These are phyloP conservation scores for Pyrenochaeta sp. DNA, from an alignment of 2,329 filamentous ascomycete genomes.

Conservation along the genomic window DNA sequence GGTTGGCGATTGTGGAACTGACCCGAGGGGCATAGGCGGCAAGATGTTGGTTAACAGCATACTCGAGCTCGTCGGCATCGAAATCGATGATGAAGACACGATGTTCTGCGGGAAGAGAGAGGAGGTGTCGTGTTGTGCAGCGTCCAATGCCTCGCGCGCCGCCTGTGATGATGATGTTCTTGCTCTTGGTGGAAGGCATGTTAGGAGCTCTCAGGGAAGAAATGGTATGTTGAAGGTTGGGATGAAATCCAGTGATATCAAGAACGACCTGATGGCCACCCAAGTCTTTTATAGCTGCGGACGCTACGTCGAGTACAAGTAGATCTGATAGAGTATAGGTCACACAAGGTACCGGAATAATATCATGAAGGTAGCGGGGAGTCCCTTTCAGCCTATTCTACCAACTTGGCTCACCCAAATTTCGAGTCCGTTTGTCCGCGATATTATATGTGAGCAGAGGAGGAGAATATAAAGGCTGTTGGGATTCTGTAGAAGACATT, in stretches of 20 bases:
- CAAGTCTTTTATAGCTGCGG: slow-evolving; percentile 1
- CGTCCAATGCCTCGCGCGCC: slow-evolving; percentile 56
- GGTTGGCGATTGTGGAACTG: slow-evolving; percentile 43
- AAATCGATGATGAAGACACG: slow-evolving; percentile 55
- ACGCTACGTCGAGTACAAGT: not conserved
- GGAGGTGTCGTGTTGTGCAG: slow-evolving; percentile 51
- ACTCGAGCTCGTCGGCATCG: slow-evolving; percentile 48
- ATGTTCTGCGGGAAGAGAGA: slow-evolving; percentile 45
- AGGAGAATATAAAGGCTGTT: not conserved
- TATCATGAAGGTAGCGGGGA: slow-evolving; percentile 4
- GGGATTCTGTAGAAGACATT: not conserved
- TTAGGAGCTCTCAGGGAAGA: not conserved
- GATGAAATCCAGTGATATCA: not conserved
- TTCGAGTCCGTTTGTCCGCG: slow-evolving; percentile 4
- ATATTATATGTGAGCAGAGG: not conserved
- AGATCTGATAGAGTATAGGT: slow-evolving; percentile 1
- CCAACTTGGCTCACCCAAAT: slow-evolving; percentile 6
- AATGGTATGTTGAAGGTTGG: not conserved
- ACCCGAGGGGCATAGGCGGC: slow-evolving; percentile 36
- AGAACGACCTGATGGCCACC: not conserved
- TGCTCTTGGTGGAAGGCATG: slow-evolving; percentile 28
- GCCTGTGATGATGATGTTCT: slow-evolving; percentile 49
- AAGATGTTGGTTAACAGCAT: slow-evolving; percentile 37
- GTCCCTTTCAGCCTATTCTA: slow-evolving; percentile 22
- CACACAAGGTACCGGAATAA: slow-evolving; percentile 9